Percentiles rank a stretch among this genome's conserved stretches.
Evolutionary conservation across 2,329 filamentous ascomycete genomes (phyloP).

Genomic region (Aaosphaeria pasadenensis): DNA sequence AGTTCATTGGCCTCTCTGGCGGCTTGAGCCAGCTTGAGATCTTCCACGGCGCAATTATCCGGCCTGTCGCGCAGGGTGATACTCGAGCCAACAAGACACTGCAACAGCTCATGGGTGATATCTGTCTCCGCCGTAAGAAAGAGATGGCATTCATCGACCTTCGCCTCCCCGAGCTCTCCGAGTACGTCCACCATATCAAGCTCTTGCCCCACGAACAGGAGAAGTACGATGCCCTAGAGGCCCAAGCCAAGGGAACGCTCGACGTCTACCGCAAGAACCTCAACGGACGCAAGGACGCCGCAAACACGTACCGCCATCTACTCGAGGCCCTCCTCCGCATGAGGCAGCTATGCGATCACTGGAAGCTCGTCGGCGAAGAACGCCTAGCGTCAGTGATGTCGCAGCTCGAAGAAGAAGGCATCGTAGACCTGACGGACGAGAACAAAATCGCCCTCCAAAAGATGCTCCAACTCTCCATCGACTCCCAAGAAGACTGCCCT

Average conservation of each 20-base stretch:
- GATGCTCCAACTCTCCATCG: slow-evolving; percentile 72
- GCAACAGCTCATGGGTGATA: slow-evolving; percentile 73
- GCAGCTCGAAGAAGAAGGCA: slow-evolving; percentile 64
- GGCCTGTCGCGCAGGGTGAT: slow-evolving; percentile 61
- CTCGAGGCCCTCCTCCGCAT: slow-evolving; percentile 80
- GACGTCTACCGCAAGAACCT: slow-evolving; percentile 54
- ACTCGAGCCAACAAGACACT: slow-evolving; percentile 61
- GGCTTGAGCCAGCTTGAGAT: slow-evolving; percentile 70
- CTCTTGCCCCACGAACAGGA: slow-evolving; percentile 71
- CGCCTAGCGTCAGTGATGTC: slow-evolving; percentile 71
- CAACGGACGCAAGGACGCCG: slow-evolving; percentile 2
- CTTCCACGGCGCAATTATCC: slow-evolving; percentile 70
- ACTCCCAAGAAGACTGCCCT: slow-evolving; percentile 78
- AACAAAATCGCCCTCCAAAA: slow-evolving; percentile 71
- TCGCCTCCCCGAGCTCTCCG: slow-evolving; percentile 71
- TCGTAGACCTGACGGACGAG: slow-evolving; percentile 68
- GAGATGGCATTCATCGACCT: slow-evolving; percentile 86
- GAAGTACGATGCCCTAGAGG: slow-evolving; percentile 69
- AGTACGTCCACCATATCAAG: slow-evolving; percentile 72
- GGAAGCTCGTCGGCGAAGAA: slow-evolving; percentile 70
- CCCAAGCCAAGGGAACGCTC: slow-evolving; percentile 72
- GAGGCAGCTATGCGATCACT: slow-evolving; percentile 85
- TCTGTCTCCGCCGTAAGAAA: slow-evolving; percentile 79
- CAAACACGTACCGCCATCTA: slow-evolving; percentile 63
- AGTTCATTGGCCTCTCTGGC: slow-evolving; percentile 72